These are phyloP conservation scores for Alternaria sp. DNA, from an alignment of 2,329 filamentous ascomycete genomes.

Conservation along the genomic window DNA sequence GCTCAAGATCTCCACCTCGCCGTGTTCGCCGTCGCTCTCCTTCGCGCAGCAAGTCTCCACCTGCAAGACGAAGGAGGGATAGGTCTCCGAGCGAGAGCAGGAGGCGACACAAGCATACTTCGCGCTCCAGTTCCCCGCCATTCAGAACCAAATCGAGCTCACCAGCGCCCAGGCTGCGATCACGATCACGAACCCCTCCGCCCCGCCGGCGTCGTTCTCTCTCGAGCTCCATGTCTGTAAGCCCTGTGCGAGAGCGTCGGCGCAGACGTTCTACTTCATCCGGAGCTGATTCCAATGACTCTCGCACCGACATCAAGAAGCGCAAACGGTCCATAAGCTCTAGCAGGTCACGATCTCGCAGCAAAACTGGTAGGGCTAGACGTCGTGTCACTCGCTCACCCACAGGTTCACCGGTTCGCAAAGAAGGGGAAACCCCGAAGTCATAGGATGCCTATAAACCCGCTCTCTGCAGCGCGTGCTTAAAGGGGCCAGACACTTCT, in stretches of 20 bases:
- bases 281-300: constrained; percentile 54
- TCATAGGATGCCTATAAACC: constrained; percentile 18
- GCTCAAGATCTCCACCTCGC: constrained; percentile 40
- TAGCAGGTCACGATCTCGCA: constrained; percentile 49
- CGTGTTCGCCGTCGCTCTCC: constrained; percentile 28
- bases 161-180: constrained; percentile 60
- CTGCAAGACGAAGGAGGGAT: constrained; percentile 31
- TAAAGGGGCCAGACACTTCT: background rate
- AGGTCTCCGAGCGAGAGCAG: constrained; percentile 45
- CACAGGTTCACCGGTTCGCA: constrained; percentile 26
- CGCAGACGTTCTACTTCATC: constrained; percentile 56
- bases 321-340: constrained; percentile 54
- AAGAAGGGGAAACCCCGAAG: constrained; percentile 14
- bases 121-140: constrained; percentile 59
- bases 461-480: background rate
- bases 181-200: constrained; percentile 42
- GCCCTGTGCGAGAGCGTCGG: constrained; percentile 51
- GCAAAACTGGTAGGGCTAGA: constrained; percentile 27
- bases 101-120: constrained; percentile 50
- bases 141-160: constrained; percentile 59
- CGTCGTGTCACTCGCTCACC: constrained; percentile 32
- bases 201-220: constrained; percentile 50
- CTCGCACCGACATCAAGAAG: constrained; percentile 61
- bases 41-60: constrained; percentile 28
- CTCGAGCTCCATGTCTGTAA: constrained; percentile 52